A percentile compares a stretch with the other conserved stretches of the same genome.
phyloP scores from a whole-genome alignment of 2,329 filamentous ascomycete genomes.

The Byssothecium circinans region DNA sequence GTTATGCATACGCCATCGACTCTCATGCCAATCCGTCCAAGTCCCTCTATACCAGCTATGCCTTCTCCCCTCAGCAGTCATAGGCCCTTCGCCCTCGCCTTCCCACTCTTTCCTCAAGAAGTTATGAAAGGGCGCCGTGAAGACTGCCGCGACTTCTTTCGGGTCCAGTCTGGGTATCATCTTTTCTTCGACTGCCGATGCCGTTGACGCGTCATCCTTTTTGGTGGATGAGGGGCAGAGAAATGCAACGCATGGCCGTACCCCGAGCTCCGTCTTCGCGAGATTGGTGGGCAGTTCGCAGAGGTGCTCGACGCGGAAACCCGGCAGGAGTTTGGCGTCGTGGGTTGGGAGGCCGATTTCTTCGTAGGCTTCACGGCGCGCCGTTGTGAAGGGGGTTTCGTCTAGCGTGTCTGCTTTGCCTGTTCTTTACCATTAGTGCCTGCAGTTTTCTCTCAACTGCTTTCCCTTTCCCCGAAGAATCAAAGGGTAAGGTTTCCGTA shows the following conservation, averaged over 20 bases:
- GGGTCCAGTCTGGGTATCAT: conserved; percentile 82
- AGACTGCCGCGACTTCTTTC: conserved; percentile 89
- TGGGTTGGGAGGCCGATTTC: conserved; percentile 86
- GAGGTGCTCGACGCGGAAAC: conserved; percentile 84
- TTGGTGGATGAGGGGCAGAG: conserved; percentile 48
- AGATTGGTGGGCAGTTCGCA: conserved; percentile 71
- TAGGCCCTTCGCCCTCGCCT: conserved; percentile 46
- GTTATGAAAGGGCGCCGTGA: conserved; percentile 84
- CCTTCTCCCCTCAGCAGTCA: conserved; percentile 36
- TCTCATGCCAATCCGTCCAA: conserved; percentile 79
- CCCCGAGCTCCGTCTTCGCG: conserved; percentile 54
- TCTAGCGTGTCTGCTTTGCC: conserved; percentile 58
- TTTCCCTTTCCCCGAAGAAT: not conserved
- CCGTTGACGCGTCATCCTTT: conserved; percentile 1
- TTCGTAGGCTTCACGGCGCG: conserved; percentile 85
- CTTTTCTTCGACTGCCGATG: conserved; percentile 56
- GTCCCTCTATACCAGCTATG: conserved; percentile 81
- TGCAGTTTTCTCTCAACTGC: not conserved
- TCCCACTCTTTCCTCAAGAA: conserved; percentile 67
- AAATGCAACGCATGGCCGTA: conserved; percentile 59
- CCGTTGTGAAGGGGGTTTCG: conserved; percentile 72
- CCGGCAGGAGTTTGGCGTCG: conserved; percentile 68
- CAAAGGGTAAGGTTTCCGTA: conserved; percentile 32
- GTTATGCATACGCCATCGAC: conserved; percentile 84
- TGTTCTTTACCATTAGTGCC: conserved; percentile 12